phyloP scores from a whole-genome alignment of 164 flowering plant species.

The Cinnamomum micranthum region DNA sequence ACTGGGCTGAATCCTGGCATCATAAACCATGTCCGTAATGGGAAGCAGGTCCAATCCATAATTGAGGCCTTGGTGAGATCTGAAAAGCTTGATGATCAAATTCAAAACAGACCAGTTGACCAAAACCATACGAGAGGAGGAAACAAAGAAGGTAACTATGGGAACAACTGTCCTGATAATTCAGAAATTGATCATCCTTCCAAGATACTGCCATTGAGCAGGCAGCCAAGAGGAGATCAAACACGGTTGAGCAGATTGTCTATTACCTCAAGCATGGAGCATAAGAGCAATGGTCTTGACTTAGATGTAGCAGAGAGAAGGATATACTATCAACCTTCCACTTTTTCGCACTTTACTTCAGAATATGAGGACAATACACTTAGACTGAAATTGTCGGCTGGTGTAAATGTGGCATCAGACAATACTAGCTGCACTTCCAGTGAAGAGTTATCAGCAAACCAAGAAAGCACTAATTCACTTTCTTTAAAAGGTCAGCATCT shows the following conservation, averaged over 20 bases:
- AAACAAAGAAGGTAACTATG: conserved; percentile 6
- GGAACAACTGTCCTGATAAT: conserved; percentile 16
- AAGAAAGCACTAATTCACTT: conserved; percentile 44
- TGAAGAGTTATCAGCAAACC: conserved; percentile 37
- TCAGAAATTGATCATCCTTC: conserved; percentile 9
- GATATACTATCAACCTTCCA: conserved; percentile 9
- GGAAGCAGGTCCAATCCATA: conserved; percentile 92
- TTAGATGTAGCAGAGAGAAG: conserved; percentile 19
- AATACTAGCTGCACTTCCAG: conserved; percentile 36
- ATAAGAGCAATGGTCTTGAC: conserved; percentile 23
- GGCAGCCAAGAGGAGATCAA: not conserved
- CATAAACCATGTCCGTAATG: conserved; percentile 88
- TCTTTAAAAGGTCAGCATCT: conserved; percentile 56
- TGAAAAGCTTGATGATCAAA: conserved; percentile 34
- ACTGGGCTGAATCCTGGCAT: conserved; percentile 87
- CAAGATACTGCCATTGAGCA: not conserved
- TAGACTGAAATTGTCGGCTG: conserved; percentile 39
- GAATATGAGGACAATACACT: conserved; percentile 31
- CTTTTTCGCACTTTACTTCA: conserved; percentile 19
- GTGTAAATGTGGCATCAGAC: conserved; percentile 33
- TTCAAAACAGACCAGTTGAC: conserved; percentile 19
- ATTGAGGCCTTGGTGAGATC: conserved; percentile 77
- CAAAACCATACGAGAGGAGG: not conserved
- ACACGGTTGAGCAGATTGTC: not conserved
- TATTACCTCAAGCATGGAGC: conserved; percentile 19